phyloP scores from a whole-genome alignment of 169 alveolate species.

The Cyclospora cayetanensis region DNA sequence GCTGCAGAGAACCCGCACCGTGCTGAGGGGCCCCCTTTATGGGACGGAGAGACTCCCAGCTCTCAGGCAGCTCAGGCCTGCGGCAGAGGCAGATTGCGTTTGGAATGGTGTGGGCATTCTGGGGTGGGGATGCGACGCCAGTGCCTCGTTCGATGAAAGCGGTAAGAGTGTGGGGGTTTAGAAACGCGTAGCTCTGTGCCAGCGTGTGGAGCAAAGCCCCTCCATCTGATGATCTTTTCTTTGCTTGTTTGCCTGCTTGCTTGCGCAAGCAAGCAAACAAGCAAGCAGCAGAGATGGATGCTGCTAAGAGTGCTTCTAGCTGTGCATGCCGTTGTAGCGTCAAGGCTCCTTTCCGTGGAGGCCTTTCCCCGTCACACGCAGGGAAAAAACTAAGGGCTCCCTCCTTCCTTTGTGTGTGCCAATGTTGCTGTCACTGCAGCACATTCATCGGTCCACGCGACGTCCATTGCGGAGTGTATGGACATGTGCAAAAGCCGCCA shows the following conservation, averaged over 20 bases:
- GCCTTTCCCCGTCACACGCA: no score
- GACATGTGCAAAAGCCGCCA: not conserved
- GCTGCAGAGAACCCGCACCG: not conserved
- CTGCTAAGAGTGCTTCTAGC: no score
- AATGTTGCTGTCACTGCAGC: conserved; percentile 18
- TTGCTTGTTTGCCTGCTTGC: no score
- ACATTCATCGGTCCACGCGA: not conserved
- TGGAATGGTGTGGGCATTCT: conserved; percentile 12
- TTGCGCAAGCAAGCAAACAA: no score
- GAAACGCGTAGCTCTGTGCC: not conserved
- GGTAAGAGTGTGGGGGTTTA: not conserved
- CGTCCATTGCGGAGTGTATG: not conserved
- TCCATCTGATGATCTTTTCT: no score
- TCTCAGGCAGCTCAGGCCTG: not conserved
- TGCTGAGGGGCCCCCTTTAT: not conserved
- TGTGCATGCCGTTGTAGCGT: no score
- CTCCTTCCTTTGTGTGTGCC: not conserved
- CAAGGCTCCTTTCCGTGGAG: no score
- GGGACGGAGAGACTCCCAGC: not conserved
- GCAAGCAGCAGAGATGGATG: no score
- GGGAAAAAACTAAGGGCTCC: no score
- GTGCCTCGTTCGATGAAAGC: conserved; percentile 14
- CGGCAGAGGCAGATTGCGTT: not conserved
- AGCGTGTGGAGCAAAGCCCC: no score
- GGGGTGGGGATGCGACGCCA: conserved; percentile 21